Percentiles rank a stretch among this genome's conserved stretches.
These are phyloP conservation scores for Ophiostoma sp. DNA, from an alignment of 2,329 filamentous ascomycete genomes.

Conservation along the genomic window DNA sequence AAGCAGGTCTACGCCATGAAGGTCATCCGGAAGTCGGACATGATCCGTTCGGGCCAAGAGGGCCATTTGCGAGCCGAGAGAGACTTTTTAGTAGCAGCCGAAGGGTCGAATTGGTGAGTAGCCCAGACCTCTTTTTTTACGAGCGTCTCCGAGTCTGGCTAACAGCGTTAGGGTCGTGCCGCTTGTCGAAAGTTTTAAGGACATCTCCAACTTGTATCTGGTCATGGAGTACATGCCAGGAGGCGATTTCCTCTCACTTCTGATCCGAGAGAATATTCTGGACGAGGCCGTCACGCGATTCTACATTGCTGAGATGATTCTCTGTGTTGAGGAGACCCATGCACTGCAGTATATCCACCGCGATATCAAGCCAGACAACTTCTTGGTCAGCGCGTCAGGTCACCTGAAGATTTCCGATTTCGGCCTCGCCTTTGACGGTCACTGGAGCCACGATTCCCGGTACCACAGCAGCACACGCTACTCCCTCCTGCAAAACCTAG, in stretches of 20 bases:
- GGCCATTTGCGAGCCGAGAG: constrained; percentile 85
- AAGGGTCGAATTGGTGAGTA: constrained; percentile 70
- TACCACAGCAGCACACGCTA: constrained; percentile 84
- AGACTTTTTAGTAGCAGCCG: constrained; percentile 83
- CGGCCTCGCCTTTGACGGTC: constrained; percentile 87
- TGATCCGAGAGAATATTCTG: constrained; percentile 79
- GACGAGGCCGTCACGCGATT: constrained; percentile 73
- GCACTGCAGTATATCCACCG: constrained; percentile 85
- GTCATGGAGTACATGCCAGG: constrained; percentile 99
- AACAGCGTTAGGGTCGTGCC: constrained; percentile 65
- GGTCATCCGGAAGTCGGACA: constrained; percentile 87
- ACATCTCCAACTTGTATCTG: constrained; percentile 75
- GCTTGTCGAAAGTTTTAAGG: constrained; percentile 83
- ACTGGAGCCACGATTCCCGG: constrained; percentile 84
- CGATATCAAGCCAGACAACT: constrained; percentile 96
- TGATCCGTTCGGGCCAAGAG: constrained; percentile 87
- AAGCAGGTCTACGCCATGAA: constrained; percentile 89
- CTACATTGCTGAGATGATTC: constrained; percentile 92
- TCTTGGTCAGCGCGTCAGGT: constrained; percentile 79
- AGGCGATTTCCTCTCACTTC: constrained; percentile 81
- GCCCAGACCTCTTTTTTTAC: background rate
- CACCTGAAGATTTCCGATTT: constrained; percentile 97
- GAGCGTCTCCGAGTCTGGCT: background rate
- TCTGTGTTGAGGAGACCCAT: constrained; percentile 91
- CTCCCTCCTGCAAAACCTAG: constrained; percentile 68